These are phyloP conservation scores for Iris pallida DNA, from an alignment of 116 monocot genomes.

Conservation along the genomic window DNA sequence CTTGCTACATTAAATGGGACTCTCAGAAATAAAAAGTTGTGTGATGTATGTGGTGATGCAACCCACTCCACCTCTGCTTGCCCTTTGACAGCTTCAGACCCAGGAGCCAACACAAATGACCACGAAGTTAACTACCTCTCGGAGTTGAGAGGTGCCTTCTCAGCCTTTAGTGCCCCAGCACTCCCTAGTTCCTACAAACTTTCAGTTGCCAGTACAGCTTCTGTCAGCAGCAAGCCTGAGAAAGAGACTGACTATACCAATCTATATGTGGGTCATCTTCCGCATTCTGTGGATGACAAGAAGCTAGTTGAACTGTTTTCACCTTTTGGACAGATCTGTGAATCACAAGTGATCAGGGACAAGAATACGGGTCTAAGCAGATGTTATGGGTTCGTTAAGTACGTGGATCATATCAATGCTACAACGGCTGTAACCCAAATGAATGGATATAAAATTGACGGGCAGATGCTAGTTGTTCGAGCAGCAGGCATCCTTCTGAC, in stretches of 20 bases:
- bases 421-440: slow-evolving; percentile 40
- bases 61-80: slow-evolving; percentile 23
- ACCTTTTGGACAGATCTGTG: slow-evolving; percentile 40
- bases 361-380: slow-evolving; percentile 37
- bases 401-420: slow-evolving; percentile 30
- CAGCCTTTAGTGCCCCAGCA: background rate
- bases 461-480: slow-evolving; percentile 35
- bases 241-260: slow-evolving; percentile 21
- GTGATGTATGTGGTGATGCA: slow-evolving; percentile 3
- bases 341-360: slow-evolving; percentile 32
- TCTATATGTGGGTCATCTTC: slow-evolving; percentile 50
- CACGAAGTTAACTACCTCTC: background rate
- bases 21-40: background rate
- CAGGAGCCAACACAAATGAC: background rate
- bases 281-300: slow-evolving; percentile 30
- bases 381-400: slow-evolving; percentile 67
- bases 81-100: background rate
- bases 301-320: slow-evolving; percentile 47
- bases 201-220: background rate
- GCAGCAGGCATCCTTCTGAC: slow-evolving; percentile 14
- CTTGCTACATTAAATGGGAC: slow-evolving; percentile 29
- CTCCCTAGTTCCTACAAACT: background rate
- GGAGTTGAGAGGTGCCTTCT: background rate
- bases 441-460: slow-evolving; percentile 49
- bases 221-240: background rate